Evolutionary conservation across 306 rosid genomes (phyloP).

Genomic region (Canavalia gladiata): DNA sequence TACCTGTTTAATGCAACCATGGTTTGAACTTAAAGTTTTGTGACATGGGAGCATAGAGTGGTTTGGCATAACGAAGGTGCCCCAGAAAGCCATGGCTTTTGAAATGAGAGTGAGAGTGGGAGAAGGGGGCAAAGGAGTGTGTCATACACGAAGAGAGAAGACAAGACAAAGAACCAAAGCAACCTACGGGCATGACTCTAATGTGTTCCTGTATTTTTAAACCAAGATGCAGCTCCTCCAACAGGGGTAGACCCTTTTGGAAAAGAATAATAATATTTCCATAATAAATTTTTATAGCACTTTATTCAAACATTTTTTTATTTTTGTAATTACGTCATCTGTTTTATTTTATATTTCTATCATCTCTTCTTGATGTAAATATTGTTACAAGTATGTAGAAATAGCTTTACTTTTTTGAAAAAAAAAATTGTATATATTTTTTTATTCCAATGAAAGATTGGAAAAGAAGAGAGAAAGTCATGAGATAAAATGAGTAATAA

Average conservation of each 20-base stretch:
- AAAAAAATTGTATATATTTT: too few relatives aligned
- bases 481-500: too few relatives aligned
- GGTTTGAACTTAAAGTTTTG: constrained; percentile 37
- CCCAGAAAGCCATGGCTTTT: constrained; percentile 64
- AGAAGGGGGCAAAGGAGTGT: neutral
- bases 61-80: constrained; percentile 50
- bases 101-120: neutral
- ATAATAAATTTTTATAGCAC: too few relatives aligned
- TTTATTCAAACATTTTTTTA: too few relatives aligned
- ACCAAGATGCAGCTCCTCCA: neutral
- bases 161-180: constrained; percentile 41
- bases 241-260: neutral
- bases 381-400: too few relatives aligned
- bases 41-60: constrained; percentile 48
- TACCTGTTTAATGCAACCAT: constrained; percentile 60
- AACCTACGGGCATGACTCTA: neutral
- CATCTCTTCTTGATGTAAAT: too few relatives aligned
- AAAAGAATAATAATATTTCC: too few relatives aligned
- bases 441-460: too few relatives aligned
- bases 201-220: neutral
- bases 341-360: too few relatives aligned
- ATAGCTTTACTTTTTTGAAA: too few relatives aligned
- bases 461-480: too few relatives aligned
- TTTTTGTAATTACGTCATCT: too few relatives aligned
- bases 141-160: constrained; percentile 7